Evolutionary conservation across 2,329 filamentous ascomycete species (phyloP), one percentile per base, ranked within the genome.

Genomic region (Chaetothyriales sp.): DNA sequence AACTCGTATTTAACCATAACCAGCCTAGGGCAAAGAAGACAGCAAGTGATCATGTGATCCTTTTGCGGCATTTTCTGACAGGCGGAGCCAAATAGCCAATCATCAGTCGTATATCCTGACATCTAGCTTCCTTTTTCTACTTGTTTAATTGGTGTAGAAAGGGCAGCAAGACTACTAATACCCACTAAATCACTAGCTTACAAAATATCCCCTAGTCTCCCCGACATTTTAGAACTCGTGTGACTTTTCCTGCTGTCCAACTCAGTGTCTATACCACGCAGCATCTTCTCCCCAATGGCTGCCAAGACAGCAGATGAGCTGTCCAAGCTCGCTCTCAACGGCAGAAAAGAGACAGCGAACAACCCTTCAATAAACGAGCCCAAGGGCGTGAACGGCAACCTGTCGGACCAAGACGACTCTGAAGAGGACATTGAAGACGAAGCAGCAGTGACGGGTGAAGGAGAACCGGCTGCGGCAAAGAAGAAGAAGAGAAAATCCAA

Each of bases 401-500:
- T 66, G 19, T 58, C 56, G 52, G 74, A 76, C 57, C 72, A 74
- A 56, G 71, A 71, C 50, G 71, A 72, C 49, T 76, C 74, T 19
- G 75, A 78, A 48, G 74, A 78, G 51, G 71, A 72, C 52, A 72
- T 73, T 51, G 73, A 74, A 26, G 72, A 73, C 43, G 73, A 71
- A 48, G 66, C 65, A 19, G 62, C 61, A 59, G 66, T 59, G 22
- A 59, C 62, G 25, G 71, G 68, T n/a, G 65, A 60, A 10, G 46
- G 25, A n/a, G 51, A 54, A 28, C 61, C 59, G 63, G 68, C 62
- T 43, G 64, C 10, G 48, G 65, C 63, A 36, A 68, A 69, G 49
- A 85, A 86, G 69, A 87, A 87, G 71, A 87, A 88, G 72, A 90
- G 89, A 75, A 87, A 86, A 75, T 86, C 81, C 74, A 83, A 79